Percentiles rank a stretch among this genome's conserved stretches.
Evolutionary conservation across 768 basidiomycete genomes (phyloP).

Genomic region (Mrakia blollopis): DNA sequence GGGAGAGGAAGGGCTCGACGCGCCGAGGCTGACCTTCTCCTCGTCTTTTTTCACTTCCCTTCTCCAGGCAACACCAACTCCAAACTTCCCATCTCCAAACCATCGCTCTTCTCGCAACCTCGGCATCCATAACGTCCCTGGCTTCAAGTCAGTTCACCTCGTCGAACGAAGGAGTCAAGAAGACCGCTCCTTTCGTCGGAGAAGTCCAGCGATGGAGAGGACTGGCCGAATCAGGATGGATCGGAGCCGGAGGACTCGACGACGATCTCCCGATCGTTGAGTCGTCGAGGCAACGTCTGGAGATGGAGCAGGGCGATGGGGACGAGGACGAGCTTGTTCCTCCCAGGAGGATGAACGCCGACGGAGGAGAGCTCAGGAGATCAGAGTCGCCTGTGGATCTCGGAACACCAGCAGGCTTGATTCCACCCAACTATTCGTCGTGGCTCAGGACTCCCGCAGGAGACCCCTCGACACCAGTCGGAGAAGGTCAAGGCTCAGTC

Average conservation of each 20-base stretch:
- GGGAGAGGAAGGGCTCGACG: no score
- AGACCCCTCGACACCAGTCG: neutral
- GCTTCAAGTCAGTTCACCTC: conserved; percentile 1
- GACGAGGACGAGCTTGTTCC: neutral
- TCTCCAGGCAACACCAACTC: neutral
- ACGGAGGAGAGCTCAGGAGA: neutral
- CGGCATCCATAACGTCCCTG: conserved; percentile 5
- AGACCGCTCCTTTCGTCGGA: neutral
- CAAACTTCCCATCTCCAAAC: conserved; percentile 21
- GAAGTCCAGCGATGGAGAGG: neutral
- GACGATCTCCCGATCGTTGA: neutral
- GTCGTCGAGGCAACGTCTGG: neutral
- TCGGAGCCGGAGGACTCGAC: neutral
- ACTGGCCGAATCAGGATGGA: conserved; percentile 17
- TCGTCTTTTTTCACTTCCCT: neutral
- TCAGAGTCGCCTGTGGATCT: neutral
- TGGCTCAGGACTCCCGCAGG: neutral
- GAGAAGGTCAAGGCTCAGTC: neutral
- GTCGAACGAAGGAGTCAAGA: neutral
- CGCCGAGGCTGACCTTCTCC: neutral
- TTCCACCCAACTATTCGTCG: neutral
- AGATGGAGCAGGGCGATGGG: neutral
- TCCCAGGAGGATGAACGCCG: neutral
- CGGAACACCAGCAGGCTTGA: neutral
- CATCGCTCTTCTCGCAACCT: conserved; percentile 16